Evolutionary conservation across 768 basidiomycete genomes (phyloP).

Genomic region (Rhodotorula paludigena): DNA sequence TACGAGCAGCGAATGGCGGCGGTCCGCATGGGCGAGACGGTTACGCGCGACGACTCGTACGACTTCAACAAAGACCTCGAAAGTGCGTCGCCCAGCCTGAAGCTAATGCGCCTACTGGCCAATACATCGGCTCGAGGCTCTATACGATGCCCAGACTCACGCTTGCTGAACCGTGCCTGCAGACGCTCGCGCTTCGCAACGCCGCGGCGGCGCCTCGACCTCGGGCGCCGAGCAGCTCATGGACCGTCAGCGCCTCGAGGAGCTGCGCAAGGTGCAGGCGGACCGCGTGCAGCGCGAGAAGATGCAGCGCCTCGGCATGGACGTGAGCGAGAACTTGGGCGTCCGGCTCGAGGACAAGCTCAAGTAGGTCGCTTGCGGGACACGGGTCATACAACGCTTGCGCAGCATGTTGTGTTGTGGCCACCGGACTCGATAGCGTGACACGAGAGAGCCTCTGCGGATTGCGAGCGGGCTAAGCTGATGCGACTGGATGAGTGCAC

Average conservation of each 20-base stretch:
- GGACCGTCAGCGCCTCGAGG: constrained; percentile 22
- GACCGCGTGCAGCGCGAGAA: constrained; percentile 30
- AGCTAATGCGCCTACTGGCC: too few relatives aligned
- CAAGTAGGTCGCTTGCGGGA: too few relatives aligned
- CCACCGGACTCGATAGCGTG: too few relatives aligned
- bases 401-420: too few relatives aligned
- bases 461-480: too few relatives aligned
- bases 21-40: constrained; percentile 35
- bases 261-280: constrained; percentile 19
- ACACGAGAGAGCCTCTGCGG: too few relatives aligned
- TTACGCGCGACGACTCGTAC: constrained; percentile 17
- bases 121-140: background rate
- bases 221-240: constrained; percentile 7
- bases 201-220: background rate
- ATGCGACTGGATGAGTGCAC: too few relatives aligned
- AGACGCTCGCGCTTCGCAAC: constrained; percentile 19
- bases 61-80: constrained; percentile 25
- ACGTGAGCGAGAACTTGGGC: constrained; percentile 8
- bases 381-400: too few relatives aligned
- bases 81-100: background rate
- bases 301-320: constrained; percentile 26
- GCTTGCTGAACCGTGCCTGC: background rate
- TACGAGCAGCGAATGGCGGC: constrained; percentile 30
- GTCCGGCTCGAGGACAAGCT: constrained; percentile 26
- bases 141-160: background rate